These are phyloP conservation scores for Bipolaris gigantea DNA, from an alignment of 2,329 filamentous ascomycete species.

Conservation along the genomic window DNA sequence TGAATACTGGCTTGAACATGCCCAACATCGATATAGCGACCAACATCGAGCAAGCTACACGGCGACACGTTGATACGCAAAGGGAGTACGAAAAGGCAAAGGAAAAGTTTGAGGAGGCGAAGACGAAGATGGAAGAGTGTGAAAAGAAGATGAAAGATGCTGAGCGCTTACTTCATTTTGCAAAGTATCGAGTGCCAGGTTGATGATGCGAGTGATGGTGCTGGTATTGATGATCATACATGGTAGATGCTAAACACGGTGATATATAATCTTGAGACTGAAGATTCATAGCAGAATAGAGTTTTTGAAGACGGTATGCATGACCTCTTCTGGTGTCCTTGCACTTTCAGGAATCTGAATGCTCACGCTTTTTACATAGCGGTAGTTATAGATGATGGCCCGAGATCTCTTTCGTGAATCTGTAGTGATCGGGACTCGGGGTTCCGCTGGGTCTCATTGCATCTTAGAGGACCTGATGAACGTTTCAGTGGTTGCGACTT, in stretches of 20 bases:
- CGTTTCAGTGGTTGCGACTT: too few species aligned
- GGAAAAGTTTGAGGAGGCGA: constrained; percentile 20
- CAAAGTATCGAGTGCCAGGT: constrained; percentile 5
- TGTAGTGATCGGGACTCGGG: too few species aligned
- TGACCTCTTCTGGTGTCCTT: too few species aligned
- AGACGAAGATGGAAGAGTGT: constrained; percentile 21
- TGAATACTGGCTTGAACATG: not conserved
- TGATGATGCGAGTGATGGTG: not conserved
- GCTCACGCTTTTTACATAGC: too few species aligned
- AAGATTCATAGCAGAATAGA: too few species aligned
- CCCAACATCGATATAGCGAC: not conserved
- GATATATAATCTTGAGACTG: not conserved
- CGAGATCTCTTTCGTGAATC: too few species aligned
- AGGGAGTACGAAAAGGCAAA: constrained; percentile 16
- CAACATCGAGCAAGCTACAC: constrained; percentile 21
- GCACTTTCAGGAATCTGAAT: too few species aligned
- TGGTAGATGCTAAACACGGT: too few species aligned
- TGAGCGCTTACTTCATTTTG: constrained; percentile 7
- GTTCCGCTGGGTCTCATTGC: too few species aligned
- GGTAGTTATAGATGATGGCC: too few species aligned
- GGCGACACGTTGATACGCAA: constrained; percentile 17
- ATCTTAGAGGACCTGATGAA: too few species aligned
- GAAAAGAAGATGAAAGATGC: constrained; percentile 21
- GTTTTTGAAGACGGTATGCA: too few species aligned
- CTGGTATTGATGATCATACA: not conserved